Conservation (phyloP, 23 red algal species). For the Gracilaria domingensis region DNA sequence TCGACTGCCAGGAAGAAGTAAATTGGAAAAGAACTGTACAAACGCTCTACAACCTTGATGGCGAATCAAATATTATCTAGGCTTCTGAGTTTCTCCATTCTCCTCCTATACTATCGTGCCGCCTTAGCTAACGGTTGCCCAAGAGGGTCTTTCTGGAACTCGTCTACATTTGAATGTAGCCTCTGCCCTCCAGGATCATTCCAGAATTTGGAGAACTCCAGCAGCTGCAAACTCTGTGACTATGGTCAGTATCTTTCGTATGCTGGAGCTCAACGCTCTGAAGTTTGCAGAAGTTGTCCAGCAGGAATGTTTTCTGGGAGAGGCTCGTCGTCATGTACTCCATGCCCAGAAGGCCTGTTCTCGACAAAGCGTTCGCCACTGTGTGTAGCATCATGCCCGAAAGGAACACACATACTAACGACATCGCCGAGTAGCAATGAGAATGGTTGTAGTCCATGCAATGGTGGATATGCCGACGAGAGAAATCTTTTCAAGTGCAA, state of each 20-base stretch:
- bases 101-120: no score
- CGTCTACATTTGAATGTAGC: neutral
- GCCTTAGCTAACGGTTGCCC: neutral
- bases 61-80: no score
- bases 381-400: neutral
- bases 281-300: neutral
- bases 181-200: constrained; percentile 11
- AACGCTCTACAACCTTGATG: no score
- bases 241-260: neutral
- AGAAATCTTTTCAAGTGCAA: constrained; percentile 14
- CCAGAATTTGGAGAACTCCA: neutral
- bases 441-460: neutral
- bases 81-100: no score
- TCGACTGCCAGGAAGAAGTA: no score
- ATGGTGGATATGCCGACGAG: constrained; percentile 23
- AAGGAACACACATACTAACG: neutral
- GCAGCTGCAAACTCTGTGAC: neutral
- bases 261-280: neutral
- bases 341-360: neutral
- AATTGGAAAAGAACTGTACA: no score
- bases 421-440: neutral
- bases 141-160: constrained; percentile 3
- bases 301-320: neutral
- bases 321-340: neutral
- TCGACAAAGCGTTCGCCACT: neutral